phyloP scores from a whole-genome alignment of 805 yeast genomes.

The Candida insectorum region DNA sequence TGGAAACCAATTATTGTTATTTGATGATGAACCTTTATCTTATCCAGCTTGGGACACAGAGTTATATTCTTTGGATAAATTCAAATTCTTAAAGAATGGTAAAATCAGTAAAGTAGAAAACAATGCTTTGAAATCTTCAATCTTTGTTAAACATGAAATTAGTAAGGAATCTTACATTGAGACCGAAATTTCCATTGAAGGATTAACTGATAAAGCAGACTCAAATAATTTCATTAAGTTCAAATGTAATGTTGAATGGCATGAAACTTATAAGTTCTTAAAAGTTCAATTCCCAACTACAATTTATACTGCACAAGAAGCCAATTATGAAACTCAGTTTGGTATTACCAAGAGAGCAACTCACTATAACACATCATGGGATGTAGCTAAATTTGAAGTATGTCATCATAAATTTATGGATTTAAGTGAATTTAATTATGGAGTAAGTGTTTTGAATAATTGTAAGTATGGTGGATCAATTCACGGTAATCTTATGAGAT shows the following conservation, averaged over 20 bases:
- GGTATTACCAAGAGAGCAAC: conserved; percentile 92
- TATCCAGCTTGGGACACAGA: conserved; percentile 99
- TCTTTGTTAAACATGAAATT: conserved; percentile 60
- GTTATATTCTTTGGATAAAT: conserved; percentile 75
- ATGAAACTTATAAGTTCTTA: conserved; percentile 80
- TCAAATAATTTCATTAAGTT: conserved; percentile 36
- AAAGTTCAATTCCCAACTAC: conserved; percentile 95
- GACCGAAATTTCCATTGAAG: conserved; percentile 69
- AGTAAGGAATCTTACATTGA: conserved; percentile 56
- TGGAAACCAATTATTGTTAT: conserved; percentile 78
- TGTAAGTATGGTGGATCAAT: conserved; percentile 89
- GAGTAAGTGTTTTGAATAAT: conserved; percentile 81
- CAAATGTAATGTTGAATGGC: conserved; percentile 67
- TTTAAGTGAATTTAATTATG: conserved; percentile 80
- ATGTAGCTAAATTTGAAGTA: conserved; percentile 92
- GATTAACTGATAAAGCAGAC: conserved; percentile 24
- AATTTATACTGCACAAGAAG: conserved; percentile 61
- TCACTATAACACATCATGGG: conserved; percentile 94
- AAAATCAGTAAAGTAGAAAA: conserved; percentile 40
- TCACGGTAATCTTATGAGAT: conserved; percentile 88
- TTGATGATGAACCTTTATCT: conserved; percentile 85
- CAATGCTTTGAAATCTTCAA: conserved; percentile 60
- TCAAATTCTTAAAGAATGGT: conserved; percentile 41
- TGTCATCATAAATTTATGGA: conserved; percentile 94
- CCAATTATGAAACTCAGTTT: conserved; percentile 90